Evolutionary conservation across 2,329 filamentous ascomycete genomes (phyloP).

Genomic region (Epichloe hybrida): DNA sequence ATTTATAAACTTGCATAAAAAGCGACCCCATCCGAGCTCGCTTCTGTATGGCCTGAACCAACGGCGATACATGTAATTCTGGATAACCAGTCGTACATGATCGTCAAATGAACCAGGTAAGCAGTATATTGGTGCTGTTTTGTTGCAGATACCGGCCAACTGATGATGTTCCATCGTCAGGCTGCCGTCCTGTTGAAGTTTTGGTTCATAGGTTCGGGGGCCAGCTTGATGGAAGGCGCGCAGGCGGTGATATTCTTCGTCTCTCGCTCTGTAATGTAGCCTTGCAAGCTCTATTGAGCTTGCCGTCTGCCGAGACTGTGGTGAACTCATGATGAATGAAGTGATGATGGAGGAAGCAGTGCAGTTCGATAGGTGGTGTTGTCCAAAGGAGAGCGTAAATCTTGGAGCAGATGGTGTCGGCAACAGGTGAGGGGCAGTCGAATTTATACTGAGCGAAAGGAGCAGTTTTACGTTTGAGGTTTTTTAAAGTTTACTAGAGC

Average conservation of each 20-base stretch:
- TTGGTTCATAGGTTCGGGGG: too few species aligned
- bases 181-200: not conserved
- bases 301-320: not conserved
- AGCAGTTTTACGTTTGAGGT: too few species aligned
- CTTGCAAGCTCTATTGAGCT: not conserved
- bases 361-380: too few species aligned
- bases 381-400: too few species aligned
- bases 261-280: not conserved
- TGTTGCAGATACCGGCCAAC: not conserved
- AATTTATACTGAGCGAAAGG: too few species aligned
- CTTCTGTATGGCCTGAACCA: slow-evolving; percentile 6
- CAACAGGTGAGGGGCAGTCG: too few species aligned
- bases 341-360: not conserved
- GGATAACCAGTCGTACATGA: not conserved
- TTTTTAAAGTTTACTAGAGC: too few species aligned
- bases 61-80: not conserved
- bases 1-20: slow-evolving; percentile 4
- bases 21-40: slow-evolving; percentile 3
- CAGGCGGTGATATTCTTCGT: not conserved
- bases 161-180: not conserved
- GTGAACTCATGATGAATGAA: not conserved
- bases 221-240: not conserved
- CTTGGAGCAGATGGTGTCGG: too few species aligned
- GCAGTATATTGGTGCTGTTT: not conserved
- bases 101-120: not conserved